Evolutionary conservation across 129 eudicot species (phyloP), one percentile per base, ranked within the genome.

Genomic region (Oenanthe sinensis): DNA sequence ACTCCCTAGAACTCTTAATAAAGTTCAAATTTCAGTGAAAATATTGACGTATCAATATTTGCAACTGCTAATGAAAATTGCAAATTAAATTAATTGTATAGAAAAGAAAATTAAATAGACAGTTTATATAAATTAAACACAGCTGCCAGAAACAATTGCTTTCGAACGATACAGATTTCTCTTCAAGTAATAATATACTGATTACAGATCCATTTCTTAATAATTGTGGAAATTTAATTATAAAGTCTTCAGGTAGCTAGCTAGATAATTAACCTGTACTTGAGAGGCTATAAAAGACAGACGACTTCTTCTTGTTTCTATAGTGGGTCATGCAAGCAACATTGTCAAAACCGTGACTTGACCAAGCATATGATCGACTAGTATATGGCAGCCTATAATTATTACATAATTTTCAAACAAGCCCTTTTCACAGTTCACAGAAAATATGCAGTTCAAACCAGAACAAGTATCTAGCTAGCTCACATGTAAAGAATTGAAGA

Each of bases 291-390:
- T 2, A 60, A 60, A 68, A 70, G 48, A 70, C 1, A 17, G 45
- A 19, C 24, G 75, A 70, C 75, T 70, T 70, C 75, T 70, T 70
- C 75, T 36, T 1, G 75, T 70, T 70, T 36, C 46, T 19, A 30
- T 8, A 13, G 77, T 74, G 60, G 24, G 77, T 74, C 60, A 74
- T 74, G 12, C 14, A 70, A 74, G 22, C 77, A 74, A 74, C 77
- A 74, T 28, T 46, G 77, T 74, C 77, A 74, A 74, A 74, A 24
- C 24, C 30, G 13, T 74, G 77, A 74, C 77, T 74, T 74, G 77
- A 74, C 77, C 40, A 72, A 44, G 47, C 55, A 0, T 44, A n/a
- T 28, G 17, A 13, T 28, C 9, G 20, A 37, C 71, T 3, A 4
- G 19, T 65, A 11, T 20, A 20, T 24, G 33, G 68, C 68, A n/a